Evolutionary conservation across 2,329 filamentous ascomycete genomes (phyloP).

Genomic region (Pyrenophora graminea): DNA sequence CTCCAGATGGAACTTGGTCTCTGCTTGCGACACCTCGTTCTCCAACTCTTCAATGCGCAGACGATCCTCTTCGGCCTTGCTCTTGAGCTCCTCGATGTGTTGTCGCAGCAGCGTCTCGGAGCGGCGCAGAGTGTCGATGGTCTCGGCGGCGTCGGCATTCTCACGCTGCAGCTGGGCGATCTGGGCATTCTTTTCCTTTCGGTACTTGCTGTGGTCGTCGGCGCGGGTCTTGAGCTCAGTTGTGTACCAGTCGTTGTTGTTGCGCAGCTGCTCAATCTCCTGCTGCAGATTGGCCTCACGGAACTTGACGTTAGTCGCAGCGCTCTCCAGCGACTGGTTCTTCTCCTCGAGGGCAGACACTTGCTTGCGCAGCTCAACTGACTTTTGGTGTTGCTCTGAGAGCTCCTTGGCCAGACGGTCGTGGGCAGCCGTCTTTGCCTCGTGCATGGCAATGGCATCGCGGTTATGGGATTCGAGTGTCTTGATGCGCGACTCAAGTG

Average conservation of each 20-base stretch:
- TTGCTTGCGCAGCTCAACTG: slow-evolving; percentile 80
- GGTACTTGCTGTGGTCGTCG: slow-evolving; percentile 82
- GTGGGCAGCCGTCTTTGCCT: slow-evolving; percentile 85
- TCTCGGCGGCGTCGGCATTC: slow-evolving; percentile 81
- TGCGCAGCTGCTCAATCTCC: slow-evolving; percentile 84
- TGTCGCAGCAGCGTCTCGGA: slow-evolving; percentile 80
- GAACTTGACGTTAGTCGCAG: slow-evolving; percentile 81
- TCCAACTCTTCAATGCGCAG: slow-evolving; percentile 82
- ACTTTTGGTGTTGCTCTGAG: slow-evolving; percentile 85
- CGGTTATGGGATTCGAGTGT: slow-evolving; percentile 90
- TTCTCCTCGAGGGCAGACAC: slow-evolving; percentile 80
- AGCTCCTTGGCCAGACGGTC: slow-evolving; percentile 85
- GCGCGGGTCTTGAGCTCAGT: slow-evolving; percentile 88
- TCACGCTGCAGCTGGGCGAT: slow-evolving; percentile 86
- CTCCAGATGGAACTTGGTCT: slow-evolving; percentile 85
- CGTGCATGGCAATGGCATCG: slow-evolving; percentile 84
- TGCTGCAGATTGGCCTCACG: slow-evolving; percentile 88
- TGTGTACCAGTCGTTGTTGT: slow-evolving; percentile 92
- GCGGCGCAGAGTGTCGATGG: slow-evolving; percentile 75
- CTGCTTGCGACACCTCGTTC: slow-evolving; percentile 77
- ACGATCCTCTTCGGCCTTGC: slow-evolving; percentile 84
- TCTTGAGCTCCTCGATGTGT: slow-evolving; percentile 79
- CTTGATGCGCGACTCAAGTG: slow-evolving; percentile 78
- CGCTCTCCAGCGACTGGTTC: slow-evolving; percentile 78
- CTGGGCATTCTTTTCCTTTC: slow-evolving; percentile 91